These are phyloP conservation scores for Spergularia marina DNA, from an alignment of 148 eudicot species.

Conservation along the genomic window DNA sequence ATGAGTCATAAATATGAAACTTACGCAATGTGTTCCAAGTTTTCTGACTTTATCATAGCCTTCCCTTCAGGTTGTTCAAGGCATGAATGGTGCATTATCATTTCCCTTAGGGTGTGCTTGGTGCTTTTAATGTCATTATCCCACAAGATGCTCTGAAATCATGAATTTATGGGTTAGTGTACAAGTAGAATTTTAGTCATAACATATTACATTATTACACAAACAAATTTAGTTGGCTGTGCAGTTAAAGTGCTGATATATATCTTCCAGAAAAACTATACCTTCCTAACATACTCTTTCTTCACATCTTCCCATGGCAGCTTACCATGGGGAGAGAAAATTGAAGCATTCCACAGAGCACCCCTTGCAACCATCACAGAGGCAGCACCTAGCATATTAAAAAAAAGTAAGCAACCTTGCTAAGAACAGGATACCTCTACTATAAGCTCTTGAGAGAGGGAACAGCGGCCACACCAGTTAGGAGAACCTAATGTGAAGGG, in stretches of 20 bases:
- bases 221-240: neutral
- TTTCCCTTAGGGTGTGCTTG: conserved; percentile 82
- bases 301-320: conserved; percentile 73
- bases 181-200: neutral
- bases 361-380: conserved; percentile 93
- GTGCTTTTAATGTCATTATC: conserved; percentile 80
- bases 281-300: conserved; percentile 81
- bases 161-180: neutral
- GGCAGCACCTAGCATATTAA: conserved; percentile 58
- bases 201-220: neutral
- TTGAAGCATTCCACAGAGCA: conserved; percentile 91
- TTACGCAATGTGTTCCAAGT: conserved; percentile 70
- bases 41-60: conserved; percentile 67
- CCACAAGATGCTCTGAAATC: conserved; percentile 82
- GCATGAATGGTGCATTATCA: conserved; percentile 75
- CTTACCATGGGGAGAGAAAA: conserved; percentile 71
- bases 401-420: neutral
- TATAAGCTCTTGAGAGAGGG: neutral
- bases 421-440: neutral
- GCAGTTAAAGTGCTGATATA: neutral
- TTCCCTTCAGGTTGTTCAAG: conserved; percentile 77
- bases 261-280: conserved; percentile 15
- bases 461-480: neutral
- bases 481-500: neutral
- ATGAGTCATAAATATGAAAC: conserved; percentile 26